Evolutionary conservation across 1,139 yeast genomes (phyloP).

Genomic region (Sugiyamaella grinbergsii): DNA sequence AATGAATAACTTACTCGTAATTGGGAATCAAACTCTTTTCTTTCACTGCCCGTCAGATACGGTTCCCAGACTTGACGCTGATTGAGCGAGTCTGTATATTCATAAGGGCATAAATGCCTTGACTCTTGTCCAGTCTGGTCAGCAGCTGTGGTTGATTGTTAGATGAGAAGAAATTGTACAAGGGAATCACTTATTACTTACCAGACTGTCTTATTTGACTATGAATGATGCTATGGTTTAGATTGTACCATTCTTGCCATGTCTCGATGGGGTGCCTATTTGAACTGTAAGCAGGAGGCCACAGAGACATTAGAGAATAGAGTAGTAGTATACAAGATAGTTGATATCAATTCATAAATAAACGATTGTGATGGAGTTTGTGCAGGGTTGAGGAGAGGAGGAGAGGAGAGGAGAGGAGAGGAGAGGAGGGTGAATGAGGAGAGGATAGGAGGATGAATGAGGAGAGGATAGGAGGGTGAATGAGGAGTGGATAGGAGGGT

Average conservation of each 20-base stretch:
- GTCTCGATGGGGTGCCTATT: slow-evolving; percentile 40
- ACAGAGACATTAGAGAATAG: slow-evolving; percentile 28
- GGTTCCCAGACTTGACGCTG: slow-evolving; percentile 42
- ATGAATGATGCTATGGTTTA: slow-evolving; percentile 31
- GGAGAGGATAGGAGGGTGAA: too few relatives aligned
- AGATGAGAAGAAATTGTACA: slow-evolving; percentile 10
- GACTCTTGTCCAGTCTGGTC: slow-evolving; percentile 26
- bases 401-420: too few relatives aligned
- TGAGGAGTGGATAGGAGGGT: too few relatives aligned
- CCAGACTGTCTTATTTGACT: slow-evolving; percentile 24
- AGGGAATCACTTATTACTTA: slow-evolving; percentile 1
- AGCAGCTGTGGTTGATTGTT: too few relatives aligned
- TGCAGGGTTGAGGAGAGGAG: too few relatives aligned
- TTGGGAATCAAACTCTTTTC: slow-evolving; percentile 40
- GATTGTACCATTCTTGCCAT: slow-evolving; percentile 42
- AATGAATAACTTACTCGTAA: slow-evolving; percentile 32
- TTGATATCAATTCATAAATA: slow-evolving; percentile 3
- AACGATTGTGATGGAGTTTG: too few relatives aligned
- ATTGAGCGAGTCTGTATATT: slow-evolving; percentile 40
- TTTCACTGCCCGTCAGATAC: slow-evolving; percentile 39
- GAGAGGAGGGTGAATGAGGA: too few relatives aligned
- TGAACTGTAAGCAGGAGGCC: slow-evolving; percentile 34
- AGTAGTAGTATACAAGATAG: slow-evolving; percentile 13
- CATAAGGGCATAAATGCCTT: slow-evolving; percentile 38
- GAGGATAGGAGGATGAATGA: too few relatives aligned